Evolutionary conservation across 75 land plant species (phyloP), one percentile per base, ranked within the genome.

Genomic region (Cryptomeria japonica): DNA sequence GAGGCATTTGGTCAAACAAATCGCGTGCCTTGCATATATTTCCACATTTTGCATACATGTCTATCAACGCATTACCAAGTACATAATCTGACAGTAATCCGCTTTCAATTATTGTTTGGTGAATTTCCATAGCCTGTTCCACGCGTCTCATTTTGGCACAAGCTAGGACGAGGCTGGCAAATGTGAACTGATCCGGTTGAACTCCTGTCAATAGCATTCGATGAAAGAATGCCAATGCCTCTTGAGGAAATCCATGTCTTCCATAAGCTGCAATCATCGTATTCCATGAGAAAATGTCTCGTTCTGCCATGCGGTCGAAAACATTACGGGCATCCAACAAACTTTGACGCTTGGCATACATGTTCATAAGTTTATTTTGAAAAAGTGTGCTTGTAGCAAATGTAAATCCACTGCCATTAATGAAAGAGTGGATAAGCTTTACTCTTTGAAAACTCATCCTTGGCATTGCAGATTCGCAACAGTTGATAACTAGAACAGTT

Each of bases 301-400:
- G 42, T 39, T 38, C 13, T 15, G 28, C 5, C 88, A 78, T 87
- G 4, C 18, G 31, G n/a, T 87, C 83, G 84, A 87, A 87, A 41
- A 87, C 22, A 5, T 37, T 42, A 9, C 49, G 46, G 11, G 88
- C 88, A 87, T 75, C 88, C 77, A 41, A 39, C 15, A 87, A 22
- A 18, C 15, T 38, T 7, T 37, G 84, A 46, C 88, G 73, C 84
- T 87, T 87, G 16, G 51, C 83, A 44, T 87, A 87, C 88, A 87
- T 75, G 12, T 32, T 38, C 10, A 87, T 7, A 39, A 87, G 11
- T 38, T 46, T 79, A 76, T 87, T 87, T 51, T 51, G 15, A 51
- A 51, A 51, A 13, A 51, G 0, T 51, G 53, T 11, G 53, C 14
- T 51, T 12, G 37, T 53, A 12, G 49, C 86, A 85, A 36, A 41